Evolutionary conservation across 768 basidiomycete genomes (phyloP).

Genomic region (Macrolepiota fuliginosa): DNA sequence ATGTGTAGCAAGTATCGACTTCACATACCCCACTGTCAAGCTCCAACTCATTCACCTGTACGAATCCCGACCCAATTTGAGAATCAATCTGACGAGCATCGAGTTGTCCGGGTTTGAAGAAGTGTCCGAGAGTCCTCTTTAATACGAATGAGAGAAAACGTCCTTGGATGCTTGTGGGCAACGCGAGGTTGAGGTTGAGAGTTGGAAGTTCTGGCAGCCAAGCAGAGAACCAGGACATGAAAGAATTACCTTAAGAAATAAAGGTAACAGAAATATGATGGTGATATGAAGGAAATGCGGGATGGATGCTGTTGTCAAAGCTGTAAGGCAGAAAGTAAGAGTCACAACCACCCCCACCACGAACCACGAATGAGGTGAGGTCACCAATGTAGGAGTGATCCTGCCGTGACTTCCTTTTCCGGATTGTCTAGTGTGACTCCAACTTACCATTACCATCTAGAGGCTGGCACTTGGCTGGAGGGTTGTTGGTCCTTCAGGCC

Average conservation of each 20-base stretch:
- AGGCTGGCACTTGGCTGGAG: too few species aligned
- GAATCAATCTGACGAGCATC: conserved; percentile 86
- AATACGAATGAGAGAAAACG: conserved; percentile 90
- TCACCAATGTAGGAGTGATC: conserved; percentile 7
- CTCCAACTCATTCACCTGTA: conserved; percentile 83
- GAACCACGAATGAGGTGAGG: conserved; percentile 8
- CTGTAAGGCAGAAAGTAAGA: not conserved
- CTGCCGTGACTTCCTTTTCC: conserved; percentile 12
- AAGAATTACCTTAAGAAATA: not conserved
- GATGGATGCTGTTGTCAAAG: not conserved
- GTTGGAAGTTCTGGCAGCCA: conserved; percentile 65
- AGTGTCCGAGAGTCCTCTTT: conserved; percentile 77
- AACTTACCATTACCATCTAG: not conserved
- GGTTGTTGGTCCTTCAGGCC: too few species aligned
- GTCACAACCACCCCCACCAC: conserved; percentile 2
- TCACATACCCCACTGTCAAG: conserved; percentile 68
- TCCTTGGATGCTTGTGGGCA: conserved; percentile 76
- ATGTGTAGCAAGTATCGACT: conserved; percentile 3
- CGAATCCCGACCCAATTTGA: conserved; percentile 87
- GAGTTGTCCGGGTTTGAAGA: conserved; percentile 87
- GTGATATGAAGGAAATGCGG: not conserved
- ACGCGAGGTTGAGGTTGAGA: conserved; percentile 63
- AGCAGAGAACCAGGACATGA: conserved; percentile 49
- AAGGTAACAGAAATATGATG: not conserved
- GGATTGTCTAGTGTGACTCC: not conserved